Percentiles rank a stretch among this genome's conserved stretches.
These are phyloP conservation scores for Myochromella boudieri DNA, from an alignment of 768 basidiomycete genomes.

Conservation along the genomic window DNA sequence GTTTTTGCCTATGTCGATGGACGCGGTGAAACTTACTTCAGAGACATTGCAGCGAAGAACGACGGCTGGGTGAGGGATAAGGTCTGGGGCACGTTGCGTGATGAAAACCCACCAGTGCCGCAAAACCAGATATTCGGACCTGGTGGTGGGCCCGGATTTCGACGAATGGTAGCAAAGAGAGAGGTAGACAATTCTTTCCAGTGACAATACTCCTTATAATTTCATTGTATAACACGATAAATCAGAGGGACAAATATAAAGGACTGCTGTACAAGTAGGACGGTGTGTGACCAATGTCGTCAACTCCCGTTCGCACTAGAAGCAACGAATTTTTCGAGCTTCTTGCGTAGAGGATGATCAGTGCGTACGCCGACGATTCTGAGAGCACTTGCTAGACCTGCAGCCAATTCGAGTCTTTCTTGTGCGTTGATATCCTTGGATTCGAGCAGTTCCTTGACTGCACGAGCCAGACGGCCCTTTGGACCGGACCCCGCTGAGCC, in stretches of 20 bases:
- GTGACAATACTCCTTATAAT: neutral
- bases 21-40: conserved; percentile 29
- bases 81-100: conserved; percentile 29
- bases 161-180: conserved; percentile 16
- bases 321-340: conserved; percentile 56
- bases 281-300: neutral
- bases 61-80: conserved; percentile 30
- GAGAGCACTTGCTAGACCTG: conserved; percentile 51
- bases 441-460: conserved; percentile 65
- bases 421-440: conserved; percentile 44
- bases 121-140: conserved; percentile 28
- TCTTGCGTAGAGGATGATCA: conserved; percentile 70
- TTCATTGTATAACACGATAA: neutral
- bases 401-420: conserved; percentile 45
- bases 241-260: neutral
- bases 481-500: conserved; percentile 45
- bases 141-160: conserved; percentile 29
- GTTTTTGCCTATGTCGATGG: conserved; percentile 29
- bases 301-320: conserved; percentile 15
- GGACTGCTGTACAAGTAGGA: neutral
- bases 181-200: conserved; percentile 1
- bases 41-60: conserved; percentile 29
- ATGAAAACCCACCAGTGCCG: conserved; percentile 28
- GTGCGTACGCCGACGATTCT: conserved; percentile 54
- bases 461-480: conserved; percentile 68